Evolutionary conservation across 2,329 filamentous ascomycete species (phyloP), one percentile per base, ranked within the genome.

Genomic region (Emergomyces africanus): DNA sequence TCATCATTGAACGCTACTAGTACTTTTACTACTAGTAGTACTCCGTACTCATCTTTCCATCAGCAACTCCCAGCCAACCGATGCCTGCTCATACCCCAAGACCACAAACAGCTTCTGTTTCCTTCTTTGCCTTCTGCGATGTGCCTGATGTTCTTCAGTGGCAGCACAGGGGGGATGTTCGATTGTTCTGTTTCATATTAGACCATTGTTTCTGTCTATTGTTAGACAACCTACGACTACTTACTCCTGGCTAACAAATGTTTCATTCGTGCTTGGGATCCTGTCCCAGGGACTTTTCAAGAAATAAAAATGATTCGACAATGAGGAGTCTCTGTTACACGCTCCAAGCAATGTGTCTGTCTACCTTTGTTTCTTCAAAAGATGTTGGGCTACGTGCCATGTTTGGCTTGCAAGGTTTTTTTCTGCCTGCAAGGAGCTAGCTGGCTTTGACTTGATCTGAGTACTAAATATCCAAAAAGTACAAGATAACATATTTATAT

Each of bases 101-200:
- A 53, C n/a, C 33, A 25, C 50, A 53, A 25, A 53, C 50, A 23
- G 33, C n/a, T 15, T 1, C 18, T 53, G 50, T 53, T 51, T 53
- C 51, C 61, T 57, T 59, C 25, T 59, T 61, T 51, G 25, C 53
- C 56, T 41, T 57, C 56, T 59, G 50, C 48, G 15, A 51, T 33
- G 28, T 33, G 3, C 30, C 25, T 3, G 48, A 20, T 51, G 48
- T 33, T 20, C 48, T 20, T 33, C 28, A 33, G 28, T 33, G 18
- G 48, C n/a, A 9, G 12, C 3, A 48, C 3, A 3, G 48, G 28
- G 5, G 9, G 10, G 39, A n/a, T 5, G 4, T 5, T 12, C 5
- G 44, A 33, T 23, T 35, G 33, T 53, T n/a, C n/a, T 37, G n/a
- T 53, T 53, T 53, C 50, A 53, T 20, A 12, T 35, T 23, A 33